Conservation (phyloP, 257 asterid species). For the Plantago major region DNA sequence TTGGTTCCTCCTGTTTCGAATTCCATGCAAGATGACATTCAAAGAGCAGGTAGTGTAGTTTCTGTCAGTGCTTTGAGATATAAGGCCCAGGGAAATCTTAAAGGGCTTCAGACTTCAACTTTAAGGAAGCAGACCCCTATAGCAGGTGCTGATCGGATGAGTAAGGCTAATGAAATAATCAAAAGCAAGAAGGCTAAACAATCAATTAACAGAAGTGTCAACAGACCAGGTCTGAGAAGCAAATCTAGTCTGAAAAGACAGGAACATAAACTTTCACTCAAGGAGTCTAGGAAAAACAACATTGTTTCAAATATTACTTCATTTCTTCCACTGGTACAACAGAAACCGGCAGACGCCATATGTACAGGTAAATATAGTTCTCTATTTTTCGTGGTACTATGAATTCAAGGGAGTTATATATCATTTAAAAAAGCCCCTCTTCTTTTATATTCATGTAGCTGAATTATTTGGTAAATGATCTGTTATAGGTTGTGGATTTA, state of each 20-base stretch:
- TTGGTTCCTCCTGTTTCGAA: constrained; percentile 26
- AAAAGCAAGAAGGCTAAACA: constrained; percentile 34
- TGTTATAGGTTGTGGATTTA: background rate
- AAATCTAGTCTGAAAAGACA: constrained; percentile 47
- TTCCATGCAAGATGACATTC: constrained; percentile 30
- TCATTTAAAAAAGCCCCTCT: background rate
- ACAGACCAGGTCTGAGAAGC: constrained; percentile 37
- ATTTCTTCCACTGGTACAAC: constrained; percentile 74
- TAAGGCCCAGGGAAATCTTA: constrained; percentile 26
- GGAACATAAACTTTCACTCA: constrained; percentile 49
- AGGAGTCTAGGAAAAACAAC: constrained; percentile 46
- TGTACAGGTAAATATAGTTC: constrained; percentile 88
- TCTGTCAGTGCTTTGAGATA: constrained; percentile 29
- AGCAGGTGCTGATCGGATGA: constrained; percentile 29
- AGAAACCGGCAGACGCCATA: constrained; percentile 59
- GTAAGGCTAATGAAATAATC: no score
- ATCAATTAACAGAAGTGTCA: constrained; percentile 37
- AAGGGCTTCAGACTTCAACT: constrained; percentile 31
- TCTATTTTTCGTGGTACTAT: no score
- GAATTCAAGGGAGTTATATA: constrained; percentile 14
- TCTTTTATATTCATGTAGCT: constrained; percentile 1
- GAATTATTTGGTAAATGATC: background rate
- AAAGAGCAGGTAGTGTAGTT: constrained; percentile 32
- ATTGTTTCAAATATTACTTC: constrained; percentile 75
- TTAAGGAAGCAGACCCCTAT: constrained; percentile 30